Percentiles rank a stretch among this genome's conserved stretches.
These are phyloP conservation scores for Bimuria novae-zelandiae DNA, from an alignment of 2,329 filamentous ascomycete species.

Conservation along the genomic window DNA sequence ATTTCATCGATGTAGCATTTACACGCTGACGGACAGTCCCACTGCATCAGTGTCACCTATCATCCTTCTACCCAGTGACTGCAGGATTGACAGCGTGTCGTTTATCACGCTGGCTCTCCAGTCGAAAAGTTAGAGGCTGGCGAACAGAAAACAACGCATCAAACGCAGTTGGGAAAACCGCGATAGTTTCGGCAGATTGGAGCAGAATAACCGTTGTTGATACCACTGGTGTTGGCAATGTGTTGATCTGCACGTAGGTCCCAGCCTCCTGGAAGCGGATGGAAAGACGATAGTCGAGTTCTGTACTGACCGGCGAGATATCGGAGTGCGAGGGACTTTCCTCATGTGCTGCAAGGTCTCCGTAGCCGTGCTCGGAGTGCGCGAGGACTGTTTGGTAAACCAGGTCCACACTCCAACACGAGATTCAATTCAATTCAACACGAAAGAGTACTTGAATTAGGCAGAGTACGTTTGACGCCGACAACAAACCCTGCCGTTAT, in stretches of 20 bases:
- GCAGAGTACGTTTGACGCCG: background rate
- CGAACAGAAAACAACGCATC: slow-evolving; percentile 12
- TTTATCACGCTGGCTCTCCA: background rate
- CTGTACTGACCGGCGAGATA: too few species aligned
- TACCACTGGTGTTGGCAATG: slow-evolving; percentile 27
- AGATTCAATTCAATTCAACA: too few species aligned
- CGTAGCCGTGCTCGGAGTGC: too few species aligned
- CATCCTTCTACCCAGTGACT: background rate
- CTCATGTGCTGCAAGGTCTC: too few species aligned
- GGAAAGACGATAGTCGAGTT: too few species aligned
- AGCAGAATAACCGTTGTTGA: slow-evolving; percentile 14
- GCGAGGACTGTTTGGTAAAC: too few species aligned
- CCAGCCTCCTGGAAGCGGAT: slow-evolving; percentile 32
- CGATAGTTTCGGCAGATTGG: slow-evolving; percentile 5
- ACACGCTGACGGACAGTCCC: too few species aligned
- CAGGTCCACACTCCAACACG: too few species aligned
- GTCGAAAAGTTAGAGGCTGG: slow-evolving; percentile 10
- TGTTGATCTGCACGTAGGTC: slow-evolving; percentile 30
- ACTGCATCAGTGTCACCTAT: too few species aligned
- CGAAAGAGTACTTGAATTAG: too few species aligned
- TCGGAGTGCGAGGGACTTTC: too few species aligned
- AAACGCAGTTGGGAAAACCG: background rate
- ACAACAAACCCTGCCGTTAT: background rate
- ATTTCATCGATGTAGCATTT: too few species aligned
- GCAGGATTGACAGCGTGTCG: background rate